Evolutionary conservation across 1,284 basidiomycete species (phyloP), one percentile per base, ranked within the genome.

Genomic region (Boletus mariae): DNA sequence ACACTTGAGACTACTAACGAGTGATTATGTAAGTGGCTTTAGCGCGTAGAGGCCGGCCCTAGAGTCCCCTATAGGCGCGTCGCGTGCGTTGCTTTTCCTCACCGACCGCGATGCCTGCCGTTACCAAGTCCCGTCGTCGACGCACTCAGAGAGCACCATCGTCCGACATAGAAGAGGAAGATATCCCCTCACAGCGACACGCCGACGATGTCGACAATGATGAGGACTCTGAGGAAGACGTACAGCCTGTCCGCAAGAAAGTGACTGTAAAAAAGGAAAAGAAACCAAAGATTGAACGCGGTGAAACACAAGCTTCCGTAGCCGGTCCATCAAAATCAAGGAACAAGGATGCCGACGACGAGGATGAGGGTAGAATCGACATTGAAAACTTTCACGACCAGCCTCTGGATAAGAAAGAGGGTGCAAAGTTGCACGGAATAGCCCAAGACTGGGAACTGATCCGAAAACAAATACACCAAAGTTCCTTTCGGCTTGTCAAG

Each of bases 161-260:
- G 5, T 80, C 78, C n/a, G 84, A 86, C 52, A 86, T 87, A 35
- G 85, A 87, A 61, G 83, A 84, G 37, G 83, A 84, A 41, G 77
- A 77, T 2, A 67, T 67, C 2, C 61, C 59, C 23, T 61, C 61
- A 7, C 66, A 69, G 28, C 67, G 64, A 23, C 71, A 68, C 29
- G 72, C 71, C 11, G 76, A 76, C 11, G 78, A 78, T 49, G 80
- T 79, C 20, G 77, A 79, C 20, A 74, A 75, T 11, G 51, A 52
- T 12, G 67, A 56, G 4, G 57, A 47, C n/a, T 55, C 52, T 25
- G 68, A 68, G 23, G 77, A 76, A 38, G 77, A 77, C 11, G 66
- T 73, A 25, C 73, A 71, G 49, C 69, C 71, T 4, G 71, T 66
- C 53, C 73, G 71, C 52, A 70, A 69, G 47, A 69, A 64, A 40